These are phyloP conservation scores for Fusarium nisikadoi DNA, from an alignment of 2,329 filamentous ascomycete genomes.

Conservation along the genomic window DNA sequence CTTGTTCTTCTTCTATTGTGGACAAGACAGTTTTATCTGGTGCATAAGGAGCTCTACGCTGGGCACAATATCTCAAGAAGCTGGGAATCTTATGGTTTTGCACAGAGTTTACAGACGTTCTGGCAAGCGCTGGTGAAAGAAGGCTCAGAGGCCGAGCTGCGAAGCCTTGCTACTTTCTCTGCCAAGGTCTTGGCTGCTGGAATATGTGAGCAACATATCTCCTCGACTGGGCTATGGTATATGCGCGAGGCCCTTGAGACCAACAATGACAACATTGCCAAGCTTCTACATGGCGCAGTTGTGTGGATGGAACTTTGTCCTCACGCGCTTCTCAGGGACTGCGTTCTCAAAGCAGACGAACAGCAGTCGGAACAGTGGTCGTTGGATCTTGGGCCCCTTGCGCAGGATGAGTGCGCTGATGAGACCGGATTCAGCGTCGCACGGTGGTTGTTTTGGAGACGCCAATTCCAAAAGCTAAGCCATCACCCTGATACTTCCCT, in stretches of 20 bases:
- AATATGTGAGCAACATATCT: background rate
- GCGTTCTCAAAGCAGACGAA: background rate
- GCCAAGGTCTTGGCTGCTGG: background rate
- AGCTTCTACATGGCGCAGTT: background rate
- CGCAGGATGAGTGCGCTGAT: background rate
- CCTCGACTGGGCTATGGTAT: background rate
- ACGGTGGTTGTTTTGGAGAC: conserved; percentile 2
- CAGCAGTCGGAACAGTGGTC: accelerated
- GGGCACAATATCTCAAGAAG: accelerated
- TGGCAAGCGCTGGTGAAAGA: background rate
- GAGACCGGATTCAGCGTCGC: background rate
- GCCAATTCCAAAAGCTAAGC: background rate
- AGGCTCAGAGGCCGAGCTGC: background rate
- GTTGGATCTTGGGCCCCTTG: background rate
- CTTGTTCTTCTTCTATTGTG: conserved; percentile 1
- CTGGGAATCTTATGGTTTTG: conserved; percentile 17
- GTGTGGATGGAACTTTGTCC: background rate
- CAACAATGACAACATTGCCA: background rate
- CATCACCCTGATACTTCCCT: background rate
- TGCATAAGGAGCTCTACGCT: background rate
- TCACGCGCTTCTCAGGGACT: background rate
- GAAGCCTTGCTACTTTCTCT: conserved; percentile 9
- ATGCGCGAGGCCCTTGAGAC: conserved; percentile 1
- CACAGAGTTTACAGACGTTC: background rate
- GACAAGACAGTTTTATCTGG: background rate